Evolutionary conservation across 2,329 filamentous ascomycete genomes (phyloP).

Genomic region (Aureobasidium lini): DNA sequence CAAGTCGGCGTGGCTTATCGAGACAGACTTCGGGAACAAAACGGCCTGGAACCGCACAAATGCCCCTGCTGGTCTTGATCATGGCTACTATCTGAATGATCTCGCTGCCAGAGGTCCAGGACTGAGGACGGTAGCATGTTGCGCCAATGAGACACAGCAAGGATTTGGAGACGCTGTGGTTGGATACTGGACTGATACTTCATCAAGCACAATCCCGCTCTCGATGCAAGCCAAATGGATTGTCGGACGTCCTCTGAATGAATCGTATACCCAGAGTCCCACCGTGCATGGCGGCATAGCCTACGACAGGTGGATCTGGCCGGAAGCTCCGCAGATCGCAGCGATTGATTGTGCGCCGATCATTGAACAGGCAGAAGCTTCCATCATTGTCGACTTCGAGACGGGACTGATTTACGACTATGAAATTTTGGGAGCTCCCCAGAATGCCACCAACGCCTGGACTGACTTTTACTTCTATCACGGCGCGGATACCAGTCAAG

Average conservation of each 20-base stretch:
- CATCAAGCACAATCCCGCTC: neutral
- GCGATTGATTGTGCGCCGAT: neutral
- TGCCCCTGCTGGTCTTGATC: neutral
- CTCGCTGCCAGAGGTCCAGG: neutral
- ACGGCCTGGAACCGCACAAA: neutral
- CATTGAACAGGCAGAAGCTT: neutral
- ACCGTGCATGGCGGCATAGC: neutral
- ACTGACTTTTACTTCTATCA: neutral
- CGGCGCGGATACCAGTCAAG: neutral
- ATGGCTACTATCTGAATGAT: neutral
- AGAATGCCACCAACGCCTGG: neutral
- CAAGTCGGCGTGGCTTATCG: neutral
- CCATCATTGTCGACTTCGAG: neutral
- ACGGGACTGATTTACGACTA: neutral
- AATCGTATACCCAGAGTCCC: neutral
- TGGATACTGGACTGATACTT: neutral
- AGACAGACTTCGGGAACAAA: neutral
- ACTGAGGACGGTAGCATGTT: neutral
- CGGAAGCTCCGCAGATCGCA: neutral
- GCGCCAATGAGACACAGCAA: neutral
- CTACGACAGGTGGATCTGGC: neutral
- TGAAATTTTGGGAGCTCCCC: neutral
- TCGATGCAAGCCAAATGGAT: neutral
- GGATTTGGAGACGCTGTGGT: neutral
- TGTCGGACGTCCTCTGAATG: neutral